Base-by-base conservation (phyloP, 2,329 filamentous ascomycete species). In the Chaetomiaceae sp. region DNA sequence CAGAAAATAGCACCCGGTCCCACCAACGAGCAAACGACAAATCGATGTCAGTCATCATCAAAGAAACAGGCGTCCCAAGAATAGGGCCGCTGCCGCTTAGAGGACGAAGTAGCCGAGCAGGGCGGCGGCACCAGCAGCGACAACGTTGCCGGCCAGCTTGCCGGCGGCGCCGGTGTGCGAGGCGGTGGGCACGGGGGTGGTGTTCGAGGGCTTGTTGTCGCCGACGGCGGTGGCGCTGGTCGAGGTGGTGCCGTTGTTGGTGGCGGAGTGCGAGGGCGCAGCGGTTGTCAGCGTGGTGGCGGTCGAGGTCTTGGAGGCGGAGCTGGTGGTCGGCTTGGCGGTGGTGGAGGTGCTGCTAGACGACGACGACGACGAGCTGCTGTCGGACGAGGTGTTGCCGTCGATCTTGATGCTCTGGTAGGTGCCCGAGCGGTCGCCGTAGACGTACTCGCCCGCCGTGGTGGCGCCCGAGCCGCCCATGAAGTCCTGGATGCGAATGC, bases 361-460 rank as follows among this genome's bases (percentile, higher is more conserved):
- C 34, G 48, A 46, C 35, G 42, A 35, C 37, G 44, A 50, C 46
- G 48, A 50, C 41, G 35, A 45, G 45, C 49, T 56, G 54, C 29
- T 51, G 17, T 40, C 29, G 35, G 42, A 36, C 53, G 57, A 61
- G 50, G 65, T 60, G 42, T 64, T 68, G 52, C 66, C 69, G 56
- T 65, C 59, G 42, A 80, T 65, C 56, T 72, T 62, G 68, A 80
- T 79, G 68, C 69, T 74, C 56, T 69, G 49, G 63, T 66, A 74
- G 46, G 60, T 68, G 56, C 76, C 77, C 50, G 66, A 66, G 51
- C 68, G 62, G 65, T 75, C 75, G 17, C 62, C 58, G 58, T 72
- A 81, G 49, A 66, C 58, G 68, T 81, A 81, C 65, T 74, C 64
- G 59, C 68, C 72, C 52, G 75, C 73, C 63, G 73, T 63, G 58